Conservation (phyloP, 768 basidiomycete genomes). For the Chalciporus sphaerocephalus region DNA sequence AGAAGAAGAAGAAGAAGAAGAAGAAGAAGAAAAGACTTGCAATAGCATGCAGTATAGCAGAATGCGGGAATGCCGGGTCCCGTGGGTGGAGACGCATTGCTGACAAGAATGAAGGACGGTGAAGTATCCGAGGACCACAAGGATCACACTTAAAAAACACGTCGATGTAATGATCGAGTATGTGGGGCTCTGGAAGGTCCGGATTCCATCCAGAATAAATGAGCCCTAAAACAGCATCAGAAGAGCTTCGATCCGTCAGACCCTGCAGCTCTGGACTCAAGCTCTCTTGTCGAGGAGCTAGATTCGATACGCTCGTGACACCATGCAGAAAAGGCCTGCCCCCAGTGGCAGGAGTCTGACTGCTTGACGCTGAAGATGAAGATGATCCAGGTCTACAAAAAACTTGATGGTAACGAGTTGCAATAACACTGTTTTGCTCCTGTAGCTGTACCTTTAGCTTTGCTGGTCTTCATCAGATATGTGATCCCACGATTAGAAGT, state of each 20-base stretch:
- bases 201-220: constrained; percentile 81
- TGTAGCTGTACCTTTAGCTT: constrained; percentile 60
- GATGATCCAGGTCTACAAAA: constrained; percentile 19
- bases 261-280: constrained; percentile 49
- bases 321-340: constrained; percentile 3
- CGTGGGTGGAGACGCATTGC: constrained; percentile 77
- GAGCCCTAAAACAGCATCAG: constrained; percentile 60
- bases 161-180: constrained; percentile 76
- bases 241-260: constrained; percentile 34
- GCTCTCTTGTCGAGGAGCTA: constrained; percentile 38
- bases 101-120: constrained; percentile 73
- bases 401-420: constrained; percentile 12
- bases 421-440: constrained; percentile 41
- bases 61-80: constrained; percentile 83
- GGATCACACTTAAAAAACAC: constrained; percentile 88
- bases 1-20: constrained; percentile 1
- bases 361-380: constrained; percentile 20
- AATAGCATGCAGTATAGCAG: constrained; percentile 87
- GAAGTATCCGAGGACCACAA: constrained; percentile 78
- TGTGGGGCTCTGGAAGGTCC: constrained; percentile 72
- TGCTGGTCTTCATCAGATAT: constrained; percentile 36
- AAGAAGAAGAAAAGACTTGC: constrained; percentile 37
- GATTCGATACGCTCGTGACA: constrained; percentile 2
- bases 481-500: constrained; percentile 3
- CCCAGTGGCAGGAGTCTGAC: constrained; percentile 8